Base-by-base conservation (phyloP, 116 monocot genomes). In the Trichopus zeylanicus region DNA sequence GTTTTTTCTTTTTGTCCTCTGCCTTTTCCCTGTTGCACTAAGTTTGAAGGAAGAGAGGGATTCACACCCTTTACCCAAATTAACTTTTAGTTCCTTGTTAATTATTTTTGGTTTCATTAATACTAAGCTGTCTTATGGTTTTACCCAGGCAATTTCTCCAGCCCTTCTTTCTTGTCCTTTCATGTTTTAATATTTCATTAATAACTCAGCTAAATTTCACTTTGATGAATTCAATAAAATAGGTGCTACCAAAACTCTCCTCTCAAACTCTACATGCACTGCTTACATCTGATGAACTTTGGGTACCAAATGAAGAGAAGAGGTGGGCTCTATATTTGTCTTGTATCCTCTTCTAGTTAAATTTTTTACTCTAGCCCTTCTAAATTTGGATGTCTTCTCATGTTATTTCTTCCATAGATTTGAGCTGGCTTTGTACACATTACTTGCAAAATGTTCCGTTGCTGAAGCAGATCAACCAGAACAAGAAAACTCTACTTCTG, bases 221-320 rank as follows among this genome's bases (percentile, higher is more conserved):
- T 58, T 29, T 33, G 31, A 35, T 35, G n/a, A n/a, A n/a, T 58
- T 29, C 24, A 22, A 59, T 26, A 26, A n/a, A 34, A 33, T 61
- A 98, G 98, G 91, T 98, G 30, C 82, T 98, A 20, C 88, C 98
- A 29, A 91, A 82, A 71, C 87, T 98, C 64, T 98, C 98, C 57
- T 78, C 82, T 63, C 98, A 91, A 80, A 98, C 98, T 48, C 66
- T 98, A 65, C 85, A 85, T 72, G 77, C 88, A 24, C 70, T 98
- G 42, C 80, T 98, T 62, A 98, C 88, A 56, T 98, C 98, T 49
- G 91, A 91, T 67, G 92, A 81, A 67, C 80, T 98, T 3, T 98
- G 98, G 98, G 91, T 98, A 48, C 82, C 85, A 60, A 91, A 79
- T 75, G 98, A 98, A 70, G 98, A 98, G 75, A 91, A 88, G 78